Base-by-base conservation (phyloP, 2,329 filamentous ascomycete genomes). In the Stromatinia cepivora region DNA sequence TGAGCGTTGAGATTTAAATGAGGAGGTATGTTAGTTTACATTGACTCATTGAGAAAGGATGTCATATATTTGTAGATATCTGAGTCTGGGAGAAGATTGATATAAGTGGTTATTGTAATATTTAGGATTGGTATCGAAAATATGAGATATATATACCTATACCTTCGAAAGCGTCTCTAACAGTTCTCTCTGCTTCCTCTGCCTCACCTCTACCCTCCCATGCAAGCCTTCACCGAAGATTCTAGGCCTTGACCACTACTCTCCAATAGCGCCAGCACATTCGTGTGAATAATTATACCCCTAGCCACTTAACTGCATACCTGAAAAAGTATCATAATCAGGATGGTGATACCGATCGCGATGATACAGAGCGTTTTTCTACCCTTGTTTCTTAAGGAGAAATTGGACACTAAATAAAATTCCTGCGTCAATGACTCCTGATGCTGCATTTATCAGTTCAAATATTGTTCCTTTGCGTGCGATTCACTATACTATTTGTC, bases 401-500 rank as follows among this genome's bases (percentile, higher is more conserved):
- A 57, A 67, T 50, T 50, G 42, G 5, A 61, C 48, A 0, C 39
- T 46, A 20, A 59, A 50, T 3, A 54, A 45, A 11, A 67, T 34
- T 20, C 28, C 42, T 2, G 56, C 45, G 1, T 54, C 65, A 5
- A 28, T 50, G 4, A 61, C 53, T 4, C 65, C 65, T 7, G 39
- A 39, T 9, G 54, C 54, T 1, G 65, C 42, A 15, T 42, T 42
- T 22, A 67, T 67, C 2, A 67, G 1, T 4, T 54, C 54, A n/a
- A 59, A 61, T 4, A 54, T 54, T 34, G 61, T 50, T 4, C 87
- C 86, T 63, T 87, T 87, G 53, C 83, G 82, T 52, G 80, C 81
- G n/a, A 86, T 81, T 75, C 89, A 90, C 86, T 87, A 90, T 75
- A 90, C 86, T 87, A 90, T 75, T 89, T 84, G 70, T 89, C 84